These are phyloP conservation scores for Neonectria sp. DNA, from an alignment of 2,329 filamentous ascomycete genomes.

Conservation along the genomic window DNA sequence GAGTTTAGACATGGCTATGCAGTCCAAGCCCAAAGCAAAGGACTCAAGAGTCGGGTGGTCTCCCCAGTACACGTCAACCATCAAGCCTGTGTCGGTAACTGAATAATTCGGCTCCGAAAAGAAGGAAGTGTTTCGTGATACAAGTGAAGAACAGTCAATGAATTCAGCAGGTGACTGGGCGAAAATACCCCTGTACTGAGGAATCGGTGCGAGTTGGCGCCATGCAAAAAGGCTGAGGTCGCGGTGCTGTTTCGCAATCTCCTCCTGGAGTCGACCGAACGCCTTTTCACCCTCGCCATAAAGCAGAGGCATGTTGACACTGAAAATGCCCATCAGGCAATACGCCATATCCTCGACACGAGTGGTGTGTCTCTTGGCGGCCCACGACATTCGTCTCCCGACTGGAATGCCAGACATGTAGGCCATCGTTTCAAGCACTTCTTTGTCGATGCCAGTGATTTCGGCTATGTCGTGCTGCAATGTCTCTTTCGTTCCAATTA, in stretches of 20 bases:
- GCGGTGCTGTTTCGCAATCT: conserved; percentile 22
- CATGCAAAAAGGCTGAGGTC: conserved; percentile 24
- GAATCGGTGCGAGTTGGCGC: conserved; percentile 10
- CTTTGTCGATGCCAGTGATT: conserved; percentile 20
- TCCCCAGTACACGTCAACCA: conserved; percentile 1
- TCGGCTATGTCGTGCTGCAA: conserved; percentile 16
- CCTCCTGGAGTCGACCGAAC: conserved; percentile 26
- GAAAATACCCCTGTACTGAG: conserved; percentile 14
- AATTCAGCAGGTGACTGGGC: conserved; percentile 13
- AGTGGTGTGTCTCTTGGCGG: conserved; percentile 16
- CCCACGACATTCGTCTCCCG: conserved; percentile 26
- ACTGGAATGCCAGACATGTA: conserved; percentile 12
- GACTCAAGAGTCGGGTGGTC: background rate
- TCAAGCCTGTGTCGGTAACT: conserved; percentile 4
- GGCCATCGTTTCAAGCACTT: background rate
- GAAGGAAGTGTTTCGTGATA: conserved; percentile 8
- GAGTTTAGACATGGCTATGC: background rate
- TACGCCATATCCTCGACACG: conserved; percentile 26
- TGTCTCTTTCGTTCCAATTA: conserved; percentile 26
- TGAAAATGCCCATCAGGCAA: conserved; percentile 20
- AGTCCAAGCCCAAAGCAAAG: conserved; percentile 11
- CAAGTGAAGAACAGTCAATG: conserved; percentile 8
- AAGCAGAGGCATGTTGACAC: conserved; percentile 20
- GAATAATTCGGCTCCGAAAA: conserved; percentile 17
- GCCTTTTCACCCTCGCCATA: conserved; percentile 22